These are phyloP conservation scores for Suillus fuscotomentosus DNA, from an alignment of 768 basidiomycete genomes.

Conservation along the genomic window DNA sequence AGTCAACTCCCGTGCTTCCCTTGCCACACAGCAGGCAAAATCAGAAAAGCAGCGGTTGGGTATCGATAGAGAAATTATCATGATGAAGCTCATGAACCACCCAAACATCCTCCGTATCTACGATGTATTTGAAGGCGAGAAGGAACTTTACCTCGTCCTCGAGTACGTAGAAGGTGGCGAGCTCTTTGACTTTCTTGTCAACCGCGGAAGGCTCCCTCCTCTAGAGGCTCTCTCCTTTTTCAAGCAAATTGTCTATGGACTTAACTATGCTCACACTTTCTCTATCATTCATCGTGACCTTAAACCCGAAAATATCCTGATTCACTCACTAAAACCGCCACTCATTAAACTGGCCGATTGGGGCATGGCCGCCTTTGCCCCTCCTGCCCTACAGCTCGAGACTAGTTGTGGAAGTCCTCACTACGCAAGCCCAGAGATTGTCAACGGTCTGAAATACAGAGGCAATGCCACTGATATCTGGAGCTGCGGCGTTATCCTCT, in stretches of 20 bases:
- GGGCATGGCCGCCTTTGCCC: conserved; percentile 97
- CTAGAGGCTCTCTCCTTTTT: conserved; percentile 88
- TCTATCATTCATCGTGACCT: conserved; percentile 98
- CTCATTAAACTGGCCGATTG: conserved; percentile 97
- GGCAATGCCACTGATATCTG: conserved; percentile 93
- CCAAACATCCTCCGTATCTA: conserved; percentile 95
- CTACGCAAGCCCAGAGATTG: conserved; percentile 96
- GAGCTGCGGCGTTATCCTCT: conserved; percentile 95
- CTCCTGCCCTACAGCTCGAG: conserved; percentile 80
- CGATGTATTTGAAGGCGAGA: conserved; percentile 92
- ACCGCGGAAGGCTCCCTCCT: conserved; percentile 75
- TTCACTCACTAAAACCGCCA: conserved; percentile 76
- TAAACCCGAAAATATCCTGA: conserved; percentile 96
- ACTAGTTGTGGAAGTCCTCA: conserved; percentile 97
- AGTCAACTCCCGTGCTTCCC: conserved; percentile 66
- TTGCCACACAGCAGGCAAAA: conserved; percentile 65
- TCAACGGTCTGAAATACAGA: conserved; percentile 84
- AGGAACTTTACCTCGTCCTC: conserved; percentile 87
- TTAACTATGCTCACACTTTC: conserved; percentile 96
- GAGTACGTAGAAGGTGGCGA: conserved; percentile 97
- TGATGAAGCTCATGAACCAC: conserved; percentile 99
- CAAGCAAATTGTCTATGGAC: conserved; percentile 92
- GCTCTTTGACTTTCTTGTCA: conserved; percentile 94
- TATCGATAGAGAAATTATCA: conserved; percentile 92
- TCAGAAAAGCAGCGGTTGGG: conserved; percentile 81